A percentile compares a stretch with the other conserved stretches of the same genome.
Evolutionary conservation across 2,329 filamentous ascomycete species (phyloP).

Genomic region (Fusarium pilosicola): DNA sequence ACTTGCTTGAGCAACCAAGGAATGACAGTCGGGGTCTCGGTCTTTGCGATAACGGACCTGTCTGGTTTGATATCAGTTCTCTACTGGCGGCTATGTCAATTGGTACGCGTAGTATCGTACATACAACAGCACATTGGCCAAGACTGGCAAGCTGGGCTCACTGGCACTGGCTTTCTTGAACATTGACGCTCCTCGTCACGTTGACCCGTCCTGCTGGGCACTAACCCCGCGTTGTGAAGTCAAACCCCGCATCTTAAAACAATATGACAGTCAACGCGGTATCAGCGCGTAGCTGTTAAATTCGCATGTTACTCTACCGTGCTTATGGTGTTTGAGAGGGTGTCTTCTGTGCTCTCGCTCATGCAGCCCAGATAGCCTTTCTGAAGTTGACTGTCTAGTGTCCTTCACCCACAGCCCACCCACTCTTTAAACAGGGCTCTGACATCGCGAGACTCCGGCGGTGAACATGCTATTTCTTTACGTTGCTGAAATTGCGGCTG

Average conservation of each 20-base stretch:
- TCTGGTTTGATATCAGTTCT: constrained; percentile 36
- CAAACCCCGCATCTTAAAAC: constrained; percentile 42
- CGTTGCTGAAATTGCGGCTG: constrained; percentile 7
- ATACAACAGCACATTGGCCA: neutral
- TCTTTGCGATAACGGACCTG: constrained; percentile 24
- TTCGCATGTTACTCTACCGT: constrained; percentile 12
- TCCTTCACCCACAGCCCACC: constrained; percentile 35
- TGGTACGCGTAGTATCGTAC: neutral
- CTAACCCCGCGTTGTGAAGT: constrained; percentile 44
- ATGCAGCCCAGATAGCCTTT: constrained; percentile 29
- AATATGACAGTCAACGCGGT: constrained; percentile 34
- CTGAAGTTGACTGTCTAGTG: constrained; percentile 23
- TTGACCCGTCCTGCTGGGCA: constrained; percentile 37
- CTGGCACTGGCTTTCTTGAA: neutral
- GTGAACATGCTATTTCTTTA: constrained; percentile 28
- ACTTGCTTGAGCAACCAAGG: constrained; percentile 6
- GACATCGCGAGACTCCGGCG: constrained; percentile 38
- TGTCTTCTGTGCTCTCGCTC: constrained; percentile 28
- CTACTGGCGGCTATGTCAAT: neutral
- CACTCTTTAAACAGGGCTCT: constrained; percentile 21
- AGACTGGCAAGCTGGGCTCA: neutral
- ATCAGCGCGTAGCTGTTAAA: constrained; percentile 45
- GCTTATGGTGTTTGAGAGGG: constrained; percentile 16
- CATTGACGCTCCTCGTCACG: constrained; percentile 33
- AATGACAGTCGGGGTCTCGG: constrained; percentile 31